Evolutionary conservation across 139 green algal species (phyloP).

Genomic region (Picochlorum sp.): DNA sequence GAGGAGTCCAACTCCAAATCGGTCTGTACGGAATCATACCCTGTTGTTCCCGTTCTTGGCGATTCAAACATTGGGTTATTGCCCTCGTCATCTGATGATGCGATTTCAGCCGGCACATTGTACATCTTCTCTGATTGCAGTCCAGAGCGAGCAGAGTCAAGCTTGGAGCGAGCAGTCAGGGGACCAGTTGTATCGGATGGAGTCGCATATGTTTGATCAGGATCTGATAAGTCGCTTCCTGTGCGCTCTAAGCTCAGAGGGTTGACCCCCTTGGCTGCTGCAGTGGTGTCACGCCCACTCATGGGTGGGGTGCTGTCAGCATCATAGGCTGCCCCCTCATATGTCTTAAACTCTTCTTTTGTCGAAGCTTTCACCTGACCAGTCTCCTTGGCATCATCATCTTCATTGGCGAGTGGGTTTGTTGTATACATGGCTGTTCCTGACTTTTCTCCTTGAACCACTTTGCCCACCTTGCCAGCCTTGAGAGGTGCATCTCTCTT

Average conservation of each 20-base stretch:
- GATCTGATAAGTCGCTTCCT: conserved; percentile 2
- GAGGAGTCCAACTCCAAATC: conserved; percentile 7
- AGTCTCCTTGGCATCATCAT: not conserved
- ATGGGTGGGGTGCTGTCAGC: not conserved
- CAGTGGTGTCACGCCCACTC: not conserved
- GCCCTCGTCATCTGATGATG: conserved; percentile 11
- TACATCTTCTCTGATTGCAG: conserved; percentile 1
- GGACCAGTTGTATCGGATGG: conserved; percentile 1
- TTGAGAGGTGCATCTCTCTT: conserved; percentile 3
- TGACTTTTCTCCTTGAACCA: not conserved
- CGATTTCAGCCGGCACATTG: not conserved
- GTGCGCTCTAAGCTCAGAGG: not conserved
- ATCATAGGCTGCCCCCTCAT: not conserved
- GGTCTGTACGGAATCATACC: not conserved
- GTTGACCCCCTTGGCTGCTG: conserved; percentile 1
- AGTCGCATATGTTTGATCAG: conserved; percentile 5
- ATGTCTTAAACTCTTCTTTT: not conserved
- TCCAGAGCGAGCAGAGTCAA: conserved; percentile 11
- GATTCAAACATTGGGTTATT: conserved; percentile 26
- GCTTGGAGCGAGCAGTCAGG: conserved; percentile 1
- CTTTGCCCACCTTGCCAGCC: not conserved
- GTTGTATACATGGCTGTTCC: conserved; percentile 6
- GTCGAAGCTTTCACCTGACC: not conserved
- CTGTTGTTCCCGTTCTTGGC: conserved; percentile 13
- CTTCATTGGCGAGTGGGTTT: not conserved